Percentiles rank a stretch among this genome's conserved stretches.
phyloP scores from a whole-genome alignment of 768 basidiomycete genomes.

The Exsudoporus frostii region DNA sequence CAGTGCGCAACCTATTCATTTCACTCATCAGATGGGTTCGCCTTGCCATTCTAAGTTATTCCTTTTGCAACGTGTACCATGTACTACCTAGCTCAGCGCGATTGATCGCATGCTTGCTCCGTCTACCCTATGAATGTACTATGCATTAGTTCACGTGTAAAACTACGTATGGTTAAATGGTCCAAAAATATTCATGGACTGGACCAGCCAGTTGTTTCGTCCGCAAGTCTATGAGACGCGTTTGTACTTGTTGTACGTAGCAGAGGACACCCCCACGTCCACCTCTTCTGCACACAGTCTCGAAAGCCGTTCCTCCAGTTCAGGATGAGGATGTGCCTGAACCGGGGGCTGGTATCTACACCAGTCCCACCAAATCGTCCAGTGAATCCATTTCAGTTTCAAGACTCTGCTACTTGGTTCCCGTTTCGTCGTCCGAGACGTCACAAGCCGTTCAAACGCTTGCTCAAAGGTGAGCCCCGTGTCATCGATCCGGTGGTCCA shows the following conservation, averaged over 20 bases:
- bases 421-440: constrained; percentile 26
- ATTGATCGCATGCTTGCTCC: not conserved
- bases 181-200: not conserved
- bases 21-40: not conserved
- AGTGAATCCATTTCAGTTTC: constrained; percentile 29
- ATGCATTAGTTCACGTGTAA: constrained; percentile 22
- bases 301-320: constrained; percentile 23
- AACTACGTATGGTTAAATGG: constrained; percentile 9
- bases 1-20: constrained; percentile 15
- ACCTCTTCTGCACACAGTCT: constrained; percentile 24
- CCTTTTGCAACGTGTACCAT: constrained; percentile 4
- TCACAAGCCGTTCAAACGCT: constrained; percentile 21
- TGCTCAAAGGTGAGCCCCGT: constrained; percentile 28
- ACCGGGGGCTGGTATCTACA: constrained; percentile 18
- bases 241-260: constrained; percentile 32
- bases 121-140: constrained; percentile 11
- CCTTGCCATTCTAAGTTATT: constrained; percentile 3
- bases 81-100: not conserved
- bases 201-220: constrained; percentile 9
- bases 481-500: constrained; percentile 21
- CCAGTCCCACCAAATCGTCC: constrained; percentile 33
- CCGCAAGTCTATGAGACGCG: constrained; percentile 22
- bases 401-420: constrained; percentile 25
- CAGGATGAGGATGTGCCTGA: constrained; percentile 19
- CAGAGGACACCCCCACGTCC: constrained; percentile 30